Evolutionary conservation across 768 basidiomycete species (phyloP).

Genomic region (Auriscalpium vulgare): DNA sequence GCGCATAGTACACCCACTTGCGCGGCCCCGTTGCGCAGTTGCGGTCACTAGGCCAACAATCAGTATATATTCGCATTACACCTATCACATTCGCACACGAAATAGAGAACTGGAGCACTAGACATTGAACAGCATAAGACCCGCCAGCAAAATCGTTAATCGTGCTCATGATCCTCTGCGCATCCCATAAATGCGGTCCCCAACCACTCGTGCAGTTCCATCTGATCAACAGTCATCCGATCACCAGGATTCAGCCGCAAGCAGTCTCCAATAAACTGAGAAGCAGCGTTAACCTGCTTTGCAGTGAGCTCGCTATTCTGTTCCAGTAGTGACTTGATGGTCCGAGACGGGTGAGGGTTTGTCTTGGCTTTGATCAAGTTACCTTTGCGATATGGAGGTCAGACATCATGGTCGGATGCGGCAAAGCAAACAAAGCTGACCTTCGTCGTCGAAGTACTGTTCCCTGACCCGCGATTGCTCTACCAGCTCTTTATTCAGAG

Average conservation of each 20-base stretch:
- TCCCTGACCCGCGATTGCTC: not conserved
- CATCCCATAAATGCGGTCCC: too few species aligned
- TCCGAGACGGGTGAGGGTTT: not conserved
- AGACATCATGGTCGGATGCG: not conserved
- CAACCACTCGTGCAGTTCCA: too few species aligned
- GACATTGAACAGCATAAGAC: too few species aligned
- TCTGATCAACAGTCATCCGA: too few species aligned
- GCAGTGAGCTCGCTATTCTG: not conserved
- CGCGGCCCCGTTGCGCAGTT: too few species aligned
- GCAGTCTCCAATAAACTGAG: not conserved
- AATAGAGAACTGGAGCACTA: too few species aligned
- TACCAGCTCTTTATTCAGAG: not conserved
- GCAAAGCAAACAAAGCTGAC: not conserved
- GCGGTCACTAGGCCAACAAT: too few species aligned
- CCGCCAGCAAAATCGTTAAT: too few species aligned
- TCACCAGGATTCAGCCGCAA: not conserved
- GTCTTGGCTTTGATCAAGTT: not conserved
- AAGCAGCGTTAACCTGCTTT: not conserved
- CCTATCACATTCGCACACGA: too few species aligned
- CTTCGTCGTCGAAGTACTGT: not conserved
- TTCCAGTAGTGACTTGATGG: not conserved
- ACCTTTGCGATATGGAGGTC: not conserved
- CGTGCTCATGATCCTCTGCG: too few species aligned
- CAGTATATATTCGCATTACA: too few species aligned
- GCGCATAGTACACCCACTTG: too few species aligned